These are phyloP conservation scores for Zizania latifolia DNA, from an alignment of 176 grass and related monocot species.

Conservation along the genomic window DNA sequence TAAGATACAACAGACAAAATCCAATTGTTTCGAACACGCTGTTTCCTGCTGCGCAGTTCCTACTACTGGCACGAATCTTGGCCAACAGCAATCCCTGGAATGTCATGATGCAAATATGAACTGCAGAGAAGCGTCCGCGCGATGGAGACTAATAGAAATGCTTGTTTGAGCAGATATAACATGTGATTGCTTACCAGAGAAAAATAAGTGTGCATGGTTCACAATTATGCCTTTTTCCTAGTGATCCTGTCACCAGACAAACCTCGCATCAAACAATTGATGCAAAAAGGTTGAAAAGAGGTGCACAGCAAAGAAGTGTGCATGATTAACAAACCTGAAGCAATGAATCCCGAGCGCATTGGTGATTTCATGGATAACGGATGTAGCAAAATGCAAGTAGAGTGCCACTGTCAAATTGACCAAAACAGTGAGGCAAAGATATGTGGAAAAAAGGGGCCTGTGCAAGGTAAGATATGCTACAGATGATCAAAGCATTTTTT, in stretches of 20 bases:
- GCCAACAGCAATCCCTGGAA: background rate
- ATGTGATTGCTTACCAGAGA: background rate
- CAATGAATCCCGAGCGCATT: constrained; percentile 89
- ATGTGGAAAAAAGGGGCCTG: background rate
- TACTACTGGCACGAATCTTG: constrained; percentile 12
- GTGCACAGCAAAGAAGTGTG: background rate
- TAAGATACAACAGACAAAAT: constrained; percentile 22
- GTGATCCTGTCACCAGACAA: constrained; percentile 64
- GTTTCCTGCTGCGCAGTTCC: constrained; percentile 5
- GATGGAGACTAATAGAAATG: background rate
- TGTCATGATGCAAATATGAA: background rate
- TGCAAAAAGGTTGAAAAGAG: background rate
- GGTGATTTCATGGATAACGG: constrained; percentile 94
- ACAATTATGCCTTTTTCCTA: constrained; percentile 76
- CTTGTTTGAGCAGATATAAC: constrained; percentile 17
- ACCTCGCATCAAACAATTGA: constrained; percentile 7
- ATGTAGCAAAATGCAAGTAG: constrained; percentile 97
- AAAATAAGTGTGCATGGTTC: background rate
- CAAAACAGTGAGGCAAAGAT: background rate
- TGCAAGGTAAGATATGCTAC: background rate
- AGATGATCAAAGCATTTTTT: too few relatives aligned
- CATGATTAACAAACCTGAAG: constrained; percentile 61
- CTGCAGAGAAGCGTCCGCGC: background rate
- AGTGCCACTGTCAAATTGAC: constrained; percentile 56
- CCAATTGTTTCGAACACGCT: constrained; percentile 6